Evolutionary conservation across 768 basidiomycete genomes (phyloP).

Genomic region (Tephrocybe sp.): DNA sequence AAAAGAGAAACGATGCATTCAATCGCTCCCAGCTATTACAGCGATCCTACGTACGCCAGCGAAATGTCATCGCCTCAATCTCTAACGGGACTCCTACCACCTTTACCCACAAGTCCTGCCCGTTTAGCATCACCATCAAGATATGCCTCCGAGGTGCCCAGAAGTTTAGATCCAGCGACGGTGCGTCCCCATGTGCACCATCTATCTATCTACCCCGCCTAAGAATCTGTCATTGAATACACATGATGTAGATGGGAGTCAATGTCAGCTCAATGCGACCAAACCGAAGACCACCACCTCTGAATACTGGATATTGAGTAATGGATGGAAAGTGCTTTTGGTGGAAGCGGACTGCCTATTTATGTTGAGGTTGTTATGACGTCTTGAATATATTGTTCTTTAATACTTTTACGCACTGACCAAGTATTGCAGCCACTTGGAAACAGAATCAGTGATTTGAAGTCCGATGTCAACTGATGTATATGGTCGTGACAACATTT

Average conservation of each 20-base stretch:
- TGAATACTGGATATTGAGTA: constrained; percentile 12
- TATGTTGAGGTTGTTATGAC: no score
- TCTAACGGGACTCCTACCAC: constrained; percentile 23
- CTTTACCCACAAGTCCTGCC: constrained; percentile 20
- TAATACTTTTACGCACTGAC: background rate
- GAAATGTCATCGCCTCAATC: constrained; percentile 25
- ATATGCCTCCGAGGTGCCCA: background rate
- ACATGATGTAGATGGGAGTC: constrained; percentile 13
- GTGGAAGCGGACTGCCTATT: background rate
- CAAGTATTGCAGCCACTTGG: constrained; percentile 6
- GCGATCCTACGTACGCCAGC: constrained; percentile 23
- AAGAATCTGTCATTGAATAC: constrained; percentile 3
- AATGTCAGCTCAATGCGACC: constrained; percentile 25
- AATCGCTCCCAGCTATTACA: constrained; percentile 39
- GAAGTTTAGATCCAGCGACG: constrained; percentile 7
- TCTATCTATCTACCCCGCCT: no score
- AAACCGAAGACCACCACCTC: constrained; percentile 26
- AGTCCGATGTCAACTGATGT: constrained; percentile 17
- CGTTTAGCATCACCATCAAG: constrained; percentile 4
- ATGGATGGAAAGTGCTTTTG: background rate
- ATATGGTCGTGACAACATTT: background rate
- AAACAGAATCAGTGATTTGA: constrained; percentile 18
- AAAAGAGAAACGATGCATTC: constrained; percentile 23
- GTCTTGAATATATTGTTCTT: background rate
- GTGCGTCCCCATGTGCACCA: constrained; percentile 3